Base-by-base conservation (phyloP, 139 green algal species). In the Tetratostichococcus sp. region DNA sequence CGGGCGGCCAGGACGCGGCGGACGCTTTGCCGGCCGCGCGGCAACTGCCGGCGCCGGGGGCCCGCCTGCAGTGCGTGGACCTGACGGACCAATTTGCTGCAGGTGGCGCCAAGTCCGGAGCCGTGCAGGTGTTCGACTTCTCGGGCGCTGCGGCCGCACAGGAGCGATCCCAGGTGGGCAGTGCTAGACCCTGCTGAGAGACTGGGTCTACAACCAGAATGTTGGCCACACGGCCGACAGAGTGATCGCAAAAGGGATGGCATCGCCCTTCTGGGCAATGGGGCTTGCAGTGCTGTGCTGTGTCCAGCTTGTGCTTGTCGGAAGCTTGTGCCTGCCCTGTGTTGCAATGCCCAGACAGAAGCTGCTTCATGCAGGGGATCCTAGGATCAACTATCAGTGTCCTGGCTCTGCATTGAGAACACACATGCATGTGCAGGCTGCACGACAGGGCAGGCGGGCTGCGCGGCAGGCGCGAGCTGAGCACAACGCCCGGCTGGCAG, bases 11-110 rank as follows among this genome's bases (percentile, higher is more conserved):
- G 69, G 35, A 5, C 31, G 33, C 67, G 59, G 69, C 23, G 22
- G 69, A 19, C 73, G 62, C 42, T 23, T 1, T 17, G 35, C 39
- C 69, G 65, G 72, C 43, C 14, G 73, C 32, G 73, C 69, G 79
- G 30, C 74, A 81, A 70, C 73, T 89, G 43, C 73, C 81, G 28
- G 33, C 39, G 35, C 43, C 31, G 34, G 69, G 23, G 2, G 30
- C 35, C n/a, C 43, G 30, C 65, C 76, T 65, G n/a, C 77, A 83
- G 32, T 86, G 85, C 42, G 75, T 89, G 28, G 79, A 88, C 31
- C 62, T 90, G 68, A 31, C 32, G 34, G 85, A 88, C n/a, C 78
- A 85, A 69, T 85, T 81, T 76, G 34, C 90, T 28, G 83, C 76
- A 4, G 59, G 68, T 11, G 82, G 82, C 30, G 70, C 75, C 75